Conservation (phyloP, 2,329 filamentous ascomycete species). For the Colletotrichum melonis region DNA sequence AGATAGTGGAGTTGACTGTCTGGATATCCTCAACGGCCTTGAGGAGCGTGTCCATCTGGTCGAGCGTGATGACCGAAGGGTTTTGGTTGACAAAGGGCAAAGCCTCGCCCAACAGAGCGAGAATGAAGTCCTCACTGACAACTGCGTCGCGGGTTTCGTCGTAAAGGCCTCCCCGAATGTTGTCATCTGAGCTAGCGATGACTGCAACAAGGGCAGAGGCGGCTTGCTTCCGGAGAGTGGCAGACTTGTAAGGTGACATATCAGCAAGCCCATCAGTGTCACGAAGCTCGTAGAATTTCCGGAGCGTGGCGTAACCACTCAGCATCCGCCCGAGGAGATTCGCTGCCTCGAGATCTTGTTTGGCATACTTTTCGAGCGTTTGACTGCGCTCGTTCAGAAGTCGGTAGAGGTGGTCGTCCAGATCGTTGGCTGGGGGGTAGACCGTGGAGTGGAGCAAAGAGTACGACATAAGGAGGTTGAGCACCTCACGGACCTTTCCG, state of each 20-base stretch:
- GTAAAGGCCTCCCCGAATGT: conserved; percentile 90
- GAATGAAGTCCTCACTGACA: conserved; percentile 87
- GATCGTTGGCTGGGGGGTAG: conserved; percentile 76
- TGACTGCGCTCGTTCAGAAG: conserved; percentile 79
- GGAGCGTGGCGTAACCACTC: conserved; percentile 91
- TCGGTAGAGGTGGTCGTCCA: conserved; percentile 78
- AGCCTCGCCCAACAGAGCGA: conserved; percentile 86
- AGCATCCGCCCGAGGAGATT: conserved; percentile 86
- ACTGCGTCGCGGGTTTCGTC: conserved; percentile 84
- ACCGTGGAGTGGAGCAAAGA: conserved; percentile 87
- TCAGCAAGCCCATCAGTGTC: conserved; percentile 60
- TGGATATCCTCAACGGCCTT: conserved; percentile 84
- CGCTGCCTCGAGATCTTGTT: conserved; percentile 83
- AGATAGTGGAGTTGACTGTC: conserved; percentile 79
- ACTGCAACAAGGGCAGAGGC: conserved; percentile 83
- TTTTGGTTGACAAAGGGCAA: conserved; percentile 77
- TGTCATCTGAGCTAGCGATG: conserved; percentile 87
- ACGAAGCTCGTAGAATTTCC: conserved; percentile 90
- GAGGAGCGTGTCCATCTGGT: conserved; percentile 80
- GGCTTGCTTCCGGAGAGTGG: conserved; percentile 74
- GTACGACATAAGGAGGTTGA: conserved; percentile 88
- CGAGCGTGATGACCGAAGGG: conserved; percentile 68
- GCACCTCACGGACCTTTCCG: conserved; percentile 83
- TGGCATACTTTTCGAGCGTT: conserved; percentile 78
- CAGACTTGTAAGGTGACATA: conserved; percentile 53